These are phyloP conservation scores for Cornus florida DNA, from an alignment of 148 eudicot genomes.

Conservation along the genomic window DNA sequence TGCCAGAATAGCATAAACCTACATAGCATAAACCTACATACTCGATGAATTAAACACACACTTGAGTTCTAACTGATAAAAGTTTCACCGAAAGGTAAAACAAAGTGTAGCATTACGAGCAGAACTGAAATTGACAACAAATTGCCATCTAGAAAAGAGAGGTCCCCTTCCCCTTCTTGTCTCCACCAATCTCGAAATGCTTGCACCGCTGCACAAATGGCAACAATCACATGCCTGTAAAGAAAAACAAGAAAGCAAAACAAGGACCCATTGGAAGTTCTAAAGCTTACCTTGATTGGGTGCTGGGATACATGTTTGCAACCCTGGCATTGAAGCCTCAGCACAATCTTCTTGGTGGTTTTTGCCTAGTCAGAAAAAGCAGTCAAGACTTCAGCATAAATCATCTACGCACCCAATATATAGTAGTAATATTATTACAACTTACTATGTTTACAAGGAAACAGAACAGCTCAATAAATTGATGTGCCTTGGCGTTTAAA, in stretches of 20 bases:
- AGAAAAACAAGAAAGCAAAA: not conserved
- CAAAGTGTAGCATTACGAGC: not conserved
- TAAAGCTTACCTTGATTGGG: constrained; percentile 60
- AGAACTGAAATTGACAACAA: not conserved
- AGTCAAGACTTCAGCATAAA: not conserved
- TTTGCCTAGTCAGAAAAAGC: constrained; percentile 47
- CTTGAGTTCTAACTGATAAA: not conserved
- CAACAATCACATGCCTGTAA: not conserved
- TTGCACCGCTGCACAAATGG: constrained; percentile 52
- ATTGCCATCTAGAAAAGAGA: constrained; percentile 36
- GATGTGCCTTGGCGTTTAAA: not conserved
- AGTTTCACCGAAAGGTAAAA: not conserved
- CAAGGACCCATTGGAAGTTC: not conserved
- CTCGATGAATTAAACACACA: not conserved
- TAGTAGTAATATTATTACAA: no score
- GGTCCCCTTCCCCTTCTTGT: constrained; percentile 66
- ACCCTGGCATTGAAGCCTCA: constrained; percentile 83
- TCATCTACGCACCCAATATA: not conserved
- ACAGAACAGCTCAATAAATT: not conserved
- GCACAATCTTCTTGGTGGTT: constrained; percentile 79
- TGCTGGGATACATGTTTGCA: constrained; percentile 88
- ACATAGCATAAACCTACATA: not conserved
- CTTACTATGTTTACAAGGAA: no score
- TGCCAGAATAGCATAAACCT: not conserved
- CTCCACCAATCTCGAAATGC: constrained; percentile 72